Percentiles rank a stretch among this genome's conserved stretches.
phyloP scores from a whole-genome alignment of 495 filamentous ascomycete genomes.

The Xylaria flabelliformis region DNA sequence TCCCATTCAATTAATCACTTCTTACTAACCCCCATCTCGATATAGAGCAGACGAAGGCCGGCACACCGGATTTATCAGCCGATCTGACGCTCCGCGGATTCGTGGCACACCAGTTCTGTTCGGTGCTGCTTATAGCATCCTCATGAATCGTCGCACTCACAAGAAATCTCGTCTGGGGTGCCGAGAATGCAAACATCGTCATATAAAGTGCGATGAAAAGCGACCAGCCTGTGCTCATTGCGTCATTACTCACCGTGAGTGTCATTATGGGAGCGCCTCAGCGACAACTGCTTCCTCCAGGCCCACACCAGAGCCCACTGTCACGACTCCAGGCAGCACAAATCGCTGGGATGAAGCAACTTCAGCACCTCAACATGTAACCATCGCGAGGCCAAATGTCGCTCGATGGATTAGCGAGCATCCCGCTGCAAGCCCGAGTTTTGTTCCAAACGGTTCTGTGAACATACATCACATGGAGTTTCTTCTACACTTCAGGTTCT shows the following conservation, averaged over 20 bases:
- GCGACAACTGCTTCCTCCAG: not conserved
- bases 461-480: conserved; percentile 49
- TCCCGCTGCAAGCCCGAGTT: not conserved
- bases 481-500: conserved; percentile 40
- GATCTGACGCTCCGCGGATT: conserved; percentile 3
- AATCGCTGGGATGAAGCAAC: not conserved
- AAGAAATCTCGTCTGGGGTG: conserved; percentile 48
- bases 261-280: not conserved
- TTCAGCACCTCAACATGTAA: not conserved
- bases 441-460: conserved; percentile 27
- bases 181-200: conserved; percentile 48
- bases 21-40: not conserved
- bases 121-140: conserved; percentile 3
- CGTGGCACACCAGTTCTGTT: not conserved
- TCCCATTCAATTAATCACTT: not conserved
- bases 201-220: conserved; percentile 42
- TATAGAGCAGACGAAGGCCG: not conserved
- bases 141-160: conserved; percentile 48
- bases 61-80: not conserved
- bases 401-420: not conserved
- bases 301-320: not conserved
- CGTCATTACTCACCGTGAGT: conserved; percentile 19
- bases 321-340: not conserved
- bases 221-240: conserved; percentile 19
- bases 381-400: not conserved